Base-by-base conservation (phyloP, 352 stramenopile genomes). In the Globisporangium alternatum region DNA sequence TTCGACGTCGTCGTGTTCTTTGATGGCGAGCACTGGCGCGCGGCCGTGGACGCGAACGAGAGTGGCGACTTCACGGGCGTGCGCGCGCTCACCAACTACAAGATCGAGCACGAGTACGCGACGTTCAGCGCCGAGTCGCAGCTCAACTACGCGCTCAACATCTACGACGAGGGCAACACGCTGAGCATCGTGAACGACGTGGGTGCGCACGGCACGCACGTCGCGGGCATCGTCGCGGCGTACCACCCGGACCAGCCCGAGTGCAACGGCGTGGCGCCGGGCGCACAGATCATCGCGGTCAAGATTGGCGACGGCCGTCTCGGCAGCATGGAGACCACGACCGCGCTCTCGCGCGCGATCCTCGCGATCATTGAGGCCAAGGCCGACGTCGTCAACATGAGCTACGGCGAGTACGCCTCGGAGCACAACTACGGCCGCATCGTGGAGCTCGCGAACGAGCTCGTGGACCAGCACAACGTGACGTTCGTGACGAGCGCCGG, bases 331-430 rank as follows among this genome's bases (percentile, higher is more conserved):
- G 97, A 99, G 86, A 98, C 96, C 17, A 88, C 74, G 12, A 77
- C 84, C 4, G 90, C 84, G 5, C 64, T 99, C 33, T 93, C 84
- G 47, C 88, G 97, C 53, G 97, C 91, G 0, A 85, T 99, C 48
- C 81, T 96, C 52, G 90, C 96, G 4, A 91, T 97, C 22, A 86
- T 96, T 57, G 69, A 88, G 35, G 70, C 87, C 39, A 90, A 91
- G 17, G 93, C 86, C n/a, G 93, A 99, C 72, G 59, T 99, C 0
- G 86, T 99, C 31, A 99, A 99, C 81, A 96, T 99, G 80, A 98
- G 88, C 48, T 99, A 98, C 72, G 97, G 96, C 28, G 97, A 99
- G 76, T 93, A 96, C 44, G 92, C 84, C 30, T 83, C 73, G 22
- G 71, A 96, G 68, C 86, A 95, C 55, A 88, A 98, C 72, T 78